Evolutionary conservation across 176 grass and related monocot species (phyloP), one percentile per base, ranked within the genome.

Genomic region (Secale cereale): DNA sequence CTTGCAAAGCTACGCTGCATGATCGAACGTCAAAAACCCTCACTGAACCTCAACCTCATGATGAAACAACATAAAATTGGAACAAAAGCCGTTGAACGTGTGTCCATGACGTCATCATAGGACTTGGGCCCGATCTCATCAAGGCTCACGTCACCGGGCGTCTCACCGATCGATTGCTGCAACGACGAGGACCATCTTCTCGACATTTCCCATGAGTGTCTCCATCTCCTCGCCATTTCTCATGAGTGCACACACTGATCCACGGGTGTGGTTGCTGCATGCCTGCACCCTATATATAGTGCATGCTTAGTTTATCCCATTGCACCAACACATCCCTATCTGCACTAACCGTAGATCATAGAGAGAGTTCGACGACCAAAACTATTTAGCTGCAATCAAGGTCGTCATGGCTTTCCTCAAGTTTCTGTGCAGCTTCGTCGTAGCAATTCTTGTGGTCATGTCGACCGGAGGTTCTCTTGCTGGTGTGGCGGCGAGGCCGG

Each of bases 401-500:
- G 10, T 10, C 28, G 7, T n/a, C 31, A 56, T 57, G 48, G 15
- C 48, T 13, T 72, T 60, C 15, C 4, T 39, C n/a, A 82, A 71
- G 65, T 17, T 71, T 59, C 8, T 59, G 14, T 70, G 66, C 16
- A 7, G n/a, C 48, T 2, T 73, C 3, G 10, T n/a, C 15, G 33
- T 73, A 5, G 33, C 67, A 5, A 10, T 60, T 11, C 50, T 82
- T 0, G 22, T 15, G 32, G 22, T 82, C 50, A 9, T 82, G 25
- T 72, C 46, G 7, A 2, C 67, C 52, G 57, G 50, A 8, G 66
- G 20, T 20, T 16, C 3, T 25, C 35, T 2, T 26, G 67, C 67
- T 3, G 68, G 3, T 16, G 25, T n/a, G 67, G 67, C 67, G 81
- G 52, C 81, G 52, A 73, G 52, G 81, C 80, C 80, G 25, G 30